A percentile compares a stretch with the other conserved stretches of the same genome.
Evolutionary conservation across 2,329 filamentous ascomycete genomes (phyloP).

Genomic region (Sporothrix dimorphospora): DNA sequence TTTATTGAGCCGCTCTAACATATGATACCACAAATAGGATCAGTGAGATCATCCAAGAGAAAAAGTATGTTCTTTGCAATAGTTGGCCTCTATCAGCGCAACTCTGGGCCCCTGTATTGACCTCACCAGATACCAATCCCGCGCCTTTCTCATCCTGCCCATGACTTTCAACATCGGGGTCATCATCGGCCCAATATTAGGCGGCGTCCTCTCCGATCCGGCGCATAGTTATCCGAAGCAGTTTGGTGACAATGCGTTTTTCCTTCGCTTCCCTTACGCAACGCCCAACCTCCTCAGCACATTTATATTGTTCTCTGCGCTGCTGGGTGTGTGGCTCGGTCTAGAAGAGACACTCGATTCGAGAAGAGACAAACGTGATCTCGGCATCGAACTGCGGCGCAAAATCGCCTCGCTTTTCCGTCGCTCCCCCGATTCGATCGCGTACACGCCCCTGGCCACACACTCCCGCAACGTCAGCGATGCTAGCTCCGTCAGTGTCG

Average conservation of each 20-base stretch:
- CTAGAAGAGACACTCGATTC: conserved; percentile 59
- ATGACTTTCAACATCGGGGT: conserved; percentile 75
- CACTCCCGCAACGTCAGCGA: conserved; percentile 29
- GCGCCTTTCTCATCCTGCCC: conserved; percentile 50
- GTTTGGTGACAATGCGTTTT: conserved; percentile 53
- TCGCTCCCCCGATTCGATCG: conserved; percentile 35
- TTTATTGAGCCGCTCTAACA: background rate
- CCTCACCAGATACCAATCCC: conserved; percentile 45
- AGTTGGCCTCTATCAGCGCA: background rate
- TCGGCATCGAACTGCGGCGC: conserved; percentile 50
- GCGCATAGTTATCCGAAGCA: conserved; percentile 47
- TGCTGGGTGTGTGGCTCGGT: conserved; percentile 52
- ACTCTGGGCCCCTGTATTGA: background rate
- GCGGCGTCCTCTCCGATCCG: conserved; percentile 52
- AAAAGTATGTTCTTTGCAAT: conserved; percentile 41
- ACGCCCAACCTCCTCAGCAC: conserved; percentile 58
- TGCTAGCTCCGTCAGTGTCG: conserved; percentile 39
- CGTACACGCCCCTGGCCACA: conserved; percentile 44
- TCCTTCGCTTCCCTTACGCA: conserved; percentile 56
- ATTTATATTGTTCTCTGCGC: conserved; percentile 50
- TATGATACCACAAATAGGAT: conserved; percentile 41
- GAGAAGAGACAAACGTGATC: conserved; percentile 47
- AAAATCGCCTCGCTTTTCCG: conserved; percentile 41
- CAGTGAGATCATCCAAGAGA: conserved; percentile 49
- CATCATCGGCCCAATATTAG: conserved; percentile 59